Base-by-base conservation (phyloP, 805 yeast species). In the Candida takata region DNA sequence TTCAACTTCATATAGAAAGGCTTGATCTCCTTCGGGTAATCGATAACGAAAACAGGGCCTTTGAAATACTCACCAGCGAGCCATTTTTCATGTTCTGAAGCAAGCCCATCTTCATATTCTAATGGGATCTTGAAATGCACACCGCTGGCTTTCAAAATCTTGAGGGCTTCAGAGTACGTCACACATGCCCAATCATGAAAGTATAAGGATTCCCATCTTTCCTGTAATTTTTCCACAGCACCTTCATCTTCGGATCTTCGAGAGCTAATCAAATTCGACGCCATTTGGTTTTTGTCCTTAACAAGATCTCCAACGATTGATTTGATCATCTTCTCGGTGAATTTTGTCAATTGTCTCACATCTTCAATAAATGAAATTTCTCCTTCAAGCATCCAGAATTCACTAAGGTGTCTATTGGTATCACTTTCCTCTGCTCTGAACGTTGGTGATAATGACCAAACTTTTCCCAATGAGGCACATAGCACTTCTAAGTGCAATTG, bases 311-410 rank as follows among this genome's bases (percentile, higher is more conserved):
- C 33, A 7, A 64, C 70, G 4, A 77, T 70, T 27, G 54, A 50
- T 39, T 77, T 72, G 25, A 85, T 65, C 94, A 87, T 81, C 2
- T 53, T 51, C 54, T 88, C 95, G 3, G 80, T 74, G 34, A 85
- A 70, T 3, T 50, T 51, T 2, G 90, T 79, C 37, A 92, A 58
- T 41, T 80, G 81, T 4, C 54, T 52, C 6, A 88, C 70, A 11
- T 65, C 58, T 5, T 67, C 65, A 2, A 82, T 60, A 56, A 83
- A 84, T 8, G 85, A 77, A 15, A 86, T 58, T 55, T 92, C 99
- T 0, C 87, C 94, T 58, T 92, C 99, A 3, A 92, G 60, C 97
- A 92, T 88, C 97, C 97, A 92, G 57, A 92, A 92, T 58, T 92
- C 99, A 40, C 90, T 74, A 40, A 92, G 60, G 57, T 92, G 99